These are phyloP conservation scores for Plectosphaerella plurivora DNA, from an alignment of 2,329 filamentous ascomycete genomes.

Conservation along the genomic window DNA sequence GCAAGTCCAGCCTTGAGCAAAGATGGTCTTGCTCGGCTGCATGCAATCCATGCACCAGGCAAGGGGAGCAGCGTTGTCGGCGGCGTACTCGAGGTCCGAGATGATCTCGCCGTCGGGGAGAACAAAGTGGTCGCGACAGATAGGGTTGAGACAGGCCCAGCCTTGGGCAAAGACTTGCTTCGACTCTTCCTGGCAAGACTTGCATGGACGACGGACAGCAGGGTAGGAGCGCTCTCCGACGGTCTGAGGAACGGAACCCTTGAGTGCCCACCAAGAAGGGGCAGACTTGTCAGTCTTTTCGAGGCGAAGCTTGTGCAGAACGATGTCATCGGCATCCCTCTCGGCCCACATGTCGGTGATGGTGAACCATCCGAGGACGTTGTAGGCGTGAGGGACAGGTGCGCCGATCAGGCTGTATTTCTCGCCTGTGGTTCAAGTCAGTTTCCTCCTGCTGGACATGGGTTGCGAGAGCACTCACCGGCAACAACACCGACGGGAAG, in stretches of 20 bases:
- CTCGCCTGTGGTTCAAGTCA: constrained; percentile 33
- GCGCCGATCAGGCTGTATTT: constrained; percentile 42
- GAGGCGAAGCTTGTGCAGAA: constrained; percentile 53
- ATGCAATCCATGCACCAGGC: constrained; percentile 28
- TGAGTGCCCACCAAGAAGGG: constrained; percentile 56
- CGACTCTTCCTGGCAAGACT: constrained; percentile 29
- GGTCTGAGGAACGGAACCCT: constrained; percentile 6
- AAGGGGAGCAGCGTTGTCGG: constrained; percentile 1
- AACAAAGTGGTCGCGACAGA: constrained; percentile 9
- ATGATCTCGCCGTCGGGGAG: neutral
- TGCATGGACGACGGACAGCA: constrained; percentile 25
- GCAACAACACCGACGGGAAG: constrained; percentile 52
- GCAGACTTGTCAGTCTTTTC: constrained; percentile 52
- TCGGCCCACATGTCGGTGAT: constrained; percentile 68
- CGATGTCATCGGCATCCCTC: constrained; percentile 29
- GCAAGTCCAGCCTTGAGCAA: constrained; percentile 23
- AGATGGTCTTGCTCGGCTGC: constrained; percentile 29
- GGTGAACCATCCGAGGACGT: constrained; percentile 65
- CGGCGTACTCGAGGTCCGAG: constrained; percentile 13
- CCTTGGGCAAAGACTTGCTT: constrained; percentile 27
- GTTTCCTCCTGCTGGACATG: neutral
- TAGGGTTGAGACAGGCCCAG: constrained; percentile 24
- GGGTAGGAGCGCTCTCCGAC: neutral
- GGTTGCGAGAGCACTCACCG: constrained; percentile 28
- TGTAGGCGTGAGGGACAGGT: constrained; percentile 53